Percentiles rank a stretch among this genome's conserved stretches.
phyloP scores from a whole-genome alignment of 208 protist species.

The Borovskyia barvae region DNA sequence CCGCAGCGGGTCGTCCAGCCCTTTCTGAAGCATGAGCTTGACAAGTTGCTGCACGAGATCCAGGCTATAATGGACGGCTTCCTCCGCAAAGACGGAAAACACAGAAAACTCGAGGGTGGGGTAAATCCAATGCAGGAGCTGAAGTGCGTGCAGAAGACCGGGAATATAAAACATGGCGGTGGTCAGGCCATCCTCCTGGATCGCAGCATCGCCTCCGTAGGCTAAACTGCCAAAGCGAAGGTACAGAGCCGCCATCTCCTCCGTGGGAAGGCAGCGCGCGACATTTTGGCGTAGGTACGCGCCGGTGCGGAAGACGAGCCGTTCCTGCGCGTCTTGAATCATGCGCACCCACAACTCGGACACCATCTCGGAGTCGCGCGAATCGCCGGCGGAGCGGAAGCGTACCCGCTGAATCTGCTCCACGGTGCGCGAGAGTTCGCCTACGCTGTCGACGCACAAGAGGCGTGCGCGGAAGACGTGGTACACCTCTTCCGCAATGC shows the following conservation, averaged over 20 bases:
- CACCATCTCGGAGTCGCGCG: slow-evolving; percentile 42
- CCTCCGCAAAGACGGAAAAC: slow-evolving; percentile 86
- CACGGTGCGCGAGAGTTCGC: slow-evolving; percentile 67
- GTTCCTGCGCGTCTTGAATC: slow-evolving; percentile 87
- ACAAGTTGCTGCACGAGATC: slow-evolving; percentile 55
- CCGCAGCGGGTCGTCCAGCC: slow-evolving; percentile 24
- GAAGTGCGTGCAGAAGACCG: slow-evolving; percentile 54
- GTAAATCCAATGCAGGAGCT: slow-evolving; percentile 71
- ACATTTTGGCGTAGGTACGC: slow-evolving; percentile 72
- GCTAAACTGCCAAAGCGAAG: slow-evolving; percentile 22
- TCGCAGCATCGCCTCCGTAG: not conserved
- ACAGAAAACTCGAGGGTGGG: slow-evolving; percentile 80
- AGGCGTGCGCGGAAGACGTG: slow-evolving; percentile 78
- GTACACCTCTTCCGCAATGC: slow-evolving; percentile 73
- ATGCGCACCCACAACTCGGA: slow-evolving; percentile 63
- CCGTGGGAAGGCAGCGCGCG: slow-evolving; percentile 32
- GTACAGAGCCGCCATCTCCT: slow-evolving; percentile 42
- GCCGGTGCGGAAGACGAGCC: slow-evolving; percentile 78
- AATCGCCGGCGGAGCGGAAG: slow-evolving; percentile 24
- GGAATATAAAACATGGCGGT: slow-evolving; percentile 41
- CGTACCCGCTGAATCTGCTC: slow-evolving; percentile 61
- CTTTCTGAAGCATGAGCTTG: slow-evolving; percentile 46
- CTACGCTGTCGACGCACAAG: slow-evolving; percentile 72
- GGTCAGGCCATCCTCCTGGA: not conserved
- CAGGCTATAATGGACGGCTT: slow-evolving; percentile 72